These are phyloP conservation scores for Backusella macrospora DNA, from an alignment of 192 early-diverging fungal species.

Conservation along the genomic window DNA sequence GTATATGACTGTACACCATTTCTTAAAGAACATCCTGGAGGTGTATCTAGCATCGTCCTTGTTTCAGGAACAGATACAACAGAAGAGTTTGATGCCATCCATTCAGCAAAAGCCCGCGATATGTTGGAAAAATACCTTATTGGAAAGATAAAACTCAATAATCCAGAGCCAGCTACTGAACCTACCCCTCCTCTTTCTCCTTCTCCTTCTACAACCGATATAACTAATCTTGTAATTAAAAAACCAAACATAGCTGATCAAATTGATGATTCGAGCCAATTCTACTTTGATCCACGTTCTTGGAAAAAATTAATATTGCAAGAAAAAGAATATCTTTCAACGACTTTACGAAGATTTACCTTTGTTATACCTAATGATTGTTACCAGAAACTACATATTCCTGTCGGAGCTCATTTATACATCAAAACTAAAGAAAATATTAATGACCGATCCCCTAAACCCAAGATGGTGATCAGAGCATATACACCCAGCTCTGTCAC, in stretches of 20 bases:
- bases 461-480: constrained; percentile 67
- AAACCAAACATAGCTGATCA: background rate
- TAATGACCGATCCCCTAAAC: constrained; percentile 57
- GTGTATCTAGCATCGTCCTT: constrained; percentile 84
- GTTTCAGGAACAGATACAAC: constrained; percentile 81
- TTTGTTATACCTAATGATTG: background rate
- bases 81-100: constrained; percentile 91
- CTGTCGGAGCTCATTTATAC: constrained; percentile 2
- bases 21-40: constrained; percentile 86
- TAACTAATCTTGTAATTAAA: background rate
- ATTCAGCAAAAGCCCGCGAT: constrained; percentile 82
- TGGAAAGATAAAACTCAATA: constrained; percentile 57
- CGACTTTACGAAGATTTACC: background rate
- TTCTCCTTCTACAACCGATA: background rate
- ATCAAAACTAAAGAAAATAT: constrained; percentile 22
- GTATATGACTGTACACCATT: constrained; percentile 77
- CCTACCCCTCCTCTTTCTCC: background rate
- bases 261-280: background rate
- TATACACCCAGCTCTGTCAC: constrained; percentile 76
- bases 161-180: constrained; percentile 9
- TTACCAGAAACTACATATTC: background rate
- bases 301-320: background rate
- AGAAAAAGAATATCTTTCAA: background rate
- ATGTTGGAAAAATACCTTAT: constrained; percentile 69
- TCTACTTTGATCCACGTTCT: background rate